phyloP scores from a whole-genome alignment of 345 rosid species.

The Fremontodendron californicum region DNA sequence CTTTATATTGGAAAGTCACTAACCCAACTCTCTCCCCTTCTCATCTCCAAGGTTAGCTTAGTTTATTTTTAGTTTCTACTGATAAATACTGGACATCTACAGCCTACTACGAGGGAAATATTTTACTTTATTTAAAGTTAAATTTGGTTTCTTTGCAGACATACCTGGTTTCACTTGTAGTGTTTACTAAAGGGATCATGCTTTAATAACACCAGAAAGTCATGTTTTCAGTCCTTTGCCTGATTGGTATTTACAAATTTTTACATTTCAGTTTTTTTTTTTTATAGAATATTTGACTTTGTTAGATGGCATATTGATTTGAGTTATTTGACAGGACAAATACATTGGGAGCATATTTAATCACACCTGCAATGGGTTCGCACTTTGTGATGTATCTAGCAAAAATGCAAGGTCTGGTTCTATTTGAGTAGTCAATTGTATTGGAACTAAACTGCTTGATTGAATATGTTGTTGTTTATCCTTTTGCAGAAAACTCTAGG shows the following conservation, averaged over 20 bases:
- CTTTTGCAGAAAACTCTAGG: slow-evolving; percentile 67
- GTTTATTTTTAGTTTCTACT: neutral
- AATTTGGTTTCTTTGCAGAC: slow-evolving; percentile 45
- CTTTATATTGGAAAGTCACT: slow-evolving; percentile 78
- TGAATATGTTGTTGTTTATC: neutral
- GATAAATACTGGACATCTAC: neutral
- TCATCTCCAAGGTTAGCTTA: slow-evolving; percentile 61
- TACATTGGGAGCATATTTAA: slow-evolving; percentile 74
- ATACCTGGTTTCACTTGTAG: slow-evolving; percentile 92
- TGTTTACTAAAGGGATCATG: slow-evolving; percentile 72
- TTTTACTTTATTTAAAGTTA: neutral
- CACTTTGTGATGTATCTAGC: slow-evolving; percentile 92
- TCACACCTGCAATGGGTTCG: slow-evolving; percentile 88
- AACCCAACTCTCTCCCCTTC: slow-evolving; percentile 88
- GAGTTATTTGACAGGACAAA: slow-evolving; percentile 54
- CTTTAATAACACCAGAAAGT: slow-evolving; percentile 86
- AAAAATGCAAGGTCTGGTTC: slow-evolving; percentile 71
- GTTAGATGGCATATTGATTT: slow-evolving; percentile 16
- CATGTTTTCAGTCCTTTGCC: slow-evolving; percentile 88
- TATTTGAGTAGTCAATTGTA: neutral
- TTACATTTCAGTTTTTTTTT: neutral
- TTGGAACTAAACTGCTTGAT: neutral
- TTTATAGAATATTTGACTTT: neutral
- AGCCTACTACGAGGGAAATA: neutral
- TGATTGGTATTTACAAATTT: slow-evolving; percentile 53